Evolutionary conservation across 768 basidiomycete species (phyloP), one percentile per base, ranked within the genome.

Genomic region (Serpula lacrymans): DNA sequence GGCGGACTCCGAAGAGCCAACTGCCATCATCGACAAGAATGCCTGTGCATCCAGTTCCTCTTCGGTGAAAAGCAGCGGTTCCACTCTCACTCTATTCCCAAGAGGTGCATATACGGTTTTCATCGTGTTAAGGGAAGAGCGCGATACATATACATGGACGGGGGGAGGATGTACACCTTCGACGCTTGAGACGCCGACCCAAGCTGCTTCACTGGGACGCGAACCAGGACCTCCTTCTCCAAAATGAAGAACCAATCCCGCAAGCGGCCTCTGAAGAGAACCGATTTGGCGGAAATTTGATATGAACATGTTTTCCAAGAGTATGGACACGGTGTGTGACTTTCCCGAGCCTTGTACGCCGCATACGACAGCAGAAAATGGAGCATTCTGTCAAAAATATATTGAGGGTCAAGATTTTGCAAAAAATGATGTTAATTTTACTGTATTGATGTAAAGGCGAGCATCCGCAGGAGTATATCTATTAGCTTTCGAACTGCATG

Each of bases 341-440:
- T 88, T 87, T 7, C 84, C 84, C 0, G 84, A 80, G 1, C 85
- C 83, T 63, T 87, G 85, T 0, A 85, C 84, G 0, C 84, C 84
- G 38, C 84, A 88, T 3, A 87, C 73, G n/a, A 87, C 52, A 0
- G 84, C 80, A 0, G 85, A 86, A 50, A 85, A 82, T 0, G 84
- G 85, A 0, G 84, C 70, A 52, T 85, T 87, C 84, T 85, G 43
- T 12, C 8, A 29, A 25, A 23, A 24, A 8, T 20, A 21, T 21
- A 31, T 5, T 26, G 8, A 41, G 22, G 43, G 23, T 25, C 25
- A 44, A 28, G 13, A 42, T 13, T 24, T 41, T 22, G 20, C 13
- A 28, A 7, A 20, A 20, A 17, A 12, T n/a, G n/a, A 40, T 34
- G 21, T 12, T 27, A 36, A 66, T n/a, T n/a, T 54, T 50, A 82